These are phyloP conservation scores for Skeletonema costatum DNA, from an alignment of 108 stramenopile genomes.

Conservation along the genomic window DNA sequence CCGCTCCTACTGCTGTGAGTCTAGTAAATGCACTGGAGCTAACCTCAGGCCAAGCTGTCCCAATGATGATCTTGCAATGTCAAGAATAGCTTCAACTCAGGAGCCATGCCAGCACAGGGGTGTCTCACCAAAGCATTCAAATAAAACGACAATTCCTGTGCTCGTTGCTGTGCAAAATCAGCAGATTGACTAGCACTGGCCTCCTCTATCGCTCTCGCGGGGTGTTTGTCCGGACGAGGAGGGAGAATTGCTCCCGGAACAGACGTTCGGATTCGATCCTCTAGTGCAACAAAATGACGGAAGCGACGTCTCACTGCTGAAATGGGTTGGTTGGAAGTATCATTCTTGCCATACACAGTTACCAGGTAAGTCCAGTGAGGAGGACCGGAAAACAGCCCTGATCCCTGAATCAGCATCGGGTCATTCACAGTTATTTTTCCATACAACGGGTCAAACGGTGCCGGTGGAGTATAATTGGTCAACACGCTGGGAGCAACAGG, in stretches of 20 bases:
- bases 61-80: constrained; percentile 87
- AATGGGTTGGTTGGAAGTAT: constrained; percentile 27
- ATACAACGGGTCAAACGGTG: constrained; percentile 59
- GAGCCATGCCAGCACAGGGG: constrained; percentile 61
- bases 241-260: constrained; percentile 84
- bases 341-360: constrained; percentile 45
- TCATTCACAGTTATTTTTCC: constrained; percentile 58
- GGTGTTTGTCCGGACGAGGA: constrained; percentile 87
- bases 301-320: constrained; percentile 85
- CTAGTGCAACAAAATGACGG: constrained; percentile 85
- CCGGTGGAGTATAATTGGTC: constrained; percentile 34
- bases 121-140: constrained; percentile 67
- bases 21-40: constrained; percentile 78
- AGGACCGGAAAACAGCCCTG: constrained; percentile 56
- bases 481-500: constrained; percentile 13
- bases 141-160: constrained; percentile 66
- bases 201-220: constrained; percentile 83
- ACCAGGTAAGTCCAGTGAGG: constrained; percentile 87
- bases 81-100: constrained; percentile 70
- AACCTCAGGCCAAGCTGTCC: constrained; percentile 91
- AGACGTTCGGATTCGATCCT: constrained; percentile 70
- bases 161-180: constrained; percentile 78
- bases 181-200: constrained; percentile 79
- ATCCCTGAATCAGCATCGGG: constrained; percentile 70
- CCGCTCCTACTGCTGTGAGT: constrained; percentile 56